A percentile compares a stretch with the other conserved stretches of the same genome.
Conservation (phyloP, 805 yeast species). For the Candida koratica region DNA sequence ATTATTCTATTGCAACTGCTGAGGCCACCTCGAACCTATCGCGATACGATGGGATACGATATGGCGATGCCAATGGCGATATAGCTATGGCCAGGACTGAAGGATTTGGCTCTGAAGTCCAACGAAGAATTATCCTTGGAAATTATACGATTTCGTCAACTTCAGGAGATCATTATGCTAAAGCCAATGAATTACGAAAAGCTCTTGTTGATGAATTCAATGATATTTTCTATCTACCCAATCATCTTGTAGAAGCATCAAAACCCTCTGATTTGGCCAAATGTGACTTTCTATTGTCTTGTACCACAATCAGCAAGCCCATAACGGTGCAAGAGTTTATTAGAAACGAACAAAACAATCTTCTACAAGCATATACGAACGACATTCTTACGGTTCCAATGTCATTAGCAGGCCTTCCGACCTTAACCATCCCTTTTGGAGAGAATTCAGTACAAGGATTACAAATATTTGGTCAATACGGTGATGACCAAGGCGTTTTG, state of each 20-base stretch:
- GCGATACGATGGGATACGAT: conserved; percentile 86
- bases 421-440: conserved; percentile 66
- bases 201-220: conserved; percentile 64
- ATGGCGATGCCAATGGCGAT: conserved; percentile 21
- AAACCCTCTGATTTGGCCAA: not conserved
- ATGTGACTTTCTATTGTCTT: conserved; percentile 66
- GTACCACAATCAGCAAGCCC: conserved; percentile 62
- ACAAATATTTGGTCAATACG: conserved; percentile 83
- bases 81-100: conserved; percentile 45
- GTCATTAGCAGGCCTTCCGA: conserved; percentile 87
- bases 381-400: conserved; percentile 89
- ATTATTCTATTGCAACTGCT: conserved; percentile 84
- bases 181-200: conserved; percentile 67
- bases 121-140: conserved; percentile 79
- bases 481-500: conserved; percentile 67
- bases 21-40: conserved; percentile 93
- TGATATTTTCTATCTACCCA: conserved; percentile 49
- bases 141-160: conserved; percentile 80
- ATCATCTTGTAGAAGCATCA: conserved; percentile 25
- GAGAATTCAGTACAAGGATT: conserved; percentile 46
- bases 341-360: conserved; percentile 32
- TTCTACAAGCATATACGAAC: conserved; percentile 65
- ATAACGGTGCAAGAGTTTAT: conserved; percentile 48
- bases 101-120: conserved; percentile 80
- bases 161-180: conserved; percentile 67